A percentile compares a stretch with the other conserved stretches of the same genome.
Evolutionary conservation across 805 yeast species (phyloP).

Genomic region (Candida piceae): DNA sequence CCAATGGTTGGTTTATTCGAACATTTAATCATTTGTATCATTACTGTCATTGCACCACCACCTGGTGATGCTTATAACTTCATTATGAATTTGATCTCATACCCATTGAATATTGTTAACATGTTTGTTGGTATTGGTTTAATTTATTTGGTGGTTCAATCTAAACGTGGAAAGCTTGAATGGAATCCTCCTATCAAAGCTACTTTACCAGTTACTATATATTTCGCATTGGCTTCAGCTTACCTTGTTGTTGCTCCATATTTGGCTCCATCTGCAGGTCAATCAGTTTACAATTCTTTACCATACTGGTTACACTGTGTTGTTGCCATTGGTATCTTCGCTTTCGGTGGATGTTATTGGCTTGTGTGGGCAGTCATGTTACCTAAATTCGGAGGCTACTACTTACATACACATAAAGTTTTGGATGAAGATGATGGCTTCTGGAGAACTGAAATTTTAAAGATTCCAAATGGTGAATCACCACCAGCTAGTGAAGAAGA

Average conservation of each 20-base stretch:
- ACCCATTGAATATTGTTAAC: slow-evolving; percentile 76
- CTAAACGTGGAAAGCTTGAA: slow-evolving; percentile 40
- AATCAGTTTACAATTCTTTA: slow-evolving; percentile 59
- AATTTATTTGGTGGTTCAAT: slow-evolving; percentile 50
- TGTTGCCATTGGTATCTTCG: slow-evolving; percentile 74
- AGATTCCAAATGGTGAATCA: slow-evolving; percentile 19
- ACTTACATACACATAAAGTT: slow-evolving; percentile 46
- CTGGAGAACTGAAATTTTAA: slow-evolving; percentile 59
- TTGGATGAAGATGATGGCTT: slow-evolving; percentile 55
- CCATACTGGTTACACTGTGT: slow-evolving; percentile 70
- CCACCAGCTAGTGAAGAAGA: background rate
- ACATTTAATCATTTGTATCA: slow-evolving; percentile 71
- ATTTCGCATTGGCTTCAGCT: slow-evolving; percentile 60
- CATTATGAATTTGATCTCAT: slow-evolving; percentile 70
- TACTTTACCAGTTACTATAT: slow-evolving; percentile 53
- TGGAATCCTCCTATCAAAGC: slow-evolving; percentile 77
- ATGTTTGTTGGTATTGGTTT: slow-evolving; percentile 59
- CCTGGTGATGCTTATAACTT: slow-evolving; percentile 86
- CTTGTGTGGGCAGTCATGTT: slow-evolving; percentile 52
- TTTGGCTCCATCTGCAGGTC: slow-evolving; percentile 64
- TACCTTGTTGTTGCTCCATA: slow-evolving; percentile 75
- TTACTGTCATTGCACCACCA: slow-evolving; percentile 74
- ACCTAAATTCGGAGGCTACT: slow-evolving; percentile 53
- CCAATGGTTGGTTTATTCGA: slow-evolving; percentile 70
- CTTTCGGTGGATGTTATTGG: slow-evolving; percentile 64